These are phyloP conservation scores for Neonectria ditissima DNA, from an alignment of 2,329 filamentous ascomycete genomes.

Conservation along the genomic window DNA sequence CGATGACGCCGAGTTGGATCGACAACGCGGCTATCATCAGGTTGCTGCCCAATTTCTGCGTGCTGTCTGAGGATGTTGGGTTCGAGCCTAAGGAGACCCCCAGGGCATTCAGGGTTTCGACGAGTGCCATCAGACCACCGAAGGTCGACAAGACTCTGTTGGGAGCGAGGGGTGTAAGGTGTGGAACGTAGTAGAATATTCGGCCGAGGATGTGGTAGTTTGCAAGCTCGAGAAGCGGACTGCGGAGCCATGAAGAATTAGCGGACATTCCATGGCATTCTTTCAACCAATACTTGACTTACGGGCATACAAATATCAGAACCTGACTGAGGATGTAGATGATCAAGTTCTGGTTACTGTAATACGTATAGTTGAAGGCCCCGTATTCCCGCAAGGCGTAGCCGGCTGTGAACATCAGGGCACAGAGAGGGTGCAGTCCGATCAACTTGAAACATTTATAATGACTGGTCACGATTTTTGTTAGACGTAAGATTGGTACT, in stretches of 20 bases:
- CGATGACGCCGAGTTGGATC: slow-evolving; percentile 64
- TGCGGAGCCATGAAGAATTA: slow-evolving; percentile 30
- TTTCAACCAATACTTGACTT: slow-evolving; percentile 14
- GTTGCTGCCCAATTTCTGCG: slow-evolving; percentile 43
- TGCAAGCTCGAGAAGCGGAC: slow-evolving; percentile 66
- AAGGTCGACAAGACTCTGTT: slow-evolving; percentile 57
- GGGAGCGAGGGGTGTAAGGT: slow-evolving; percentile 63
- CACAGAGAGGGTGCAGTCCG: neutral
- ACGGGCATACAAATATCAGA: slow-evolving; percentile 46
- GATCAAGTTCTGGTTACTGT: slow-evolving; percentile 40
- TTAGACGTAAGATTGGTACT: slow-evolving; percentile 52
- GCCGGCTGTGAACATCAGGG: slow-evolving; percentile 66
- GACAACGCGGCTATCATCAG: slow-evolving; percentile 62
- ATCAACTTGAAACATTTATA: slow-evolving; percentile 2
- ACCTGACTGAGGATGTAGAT: slow-evolving; percentile 21
- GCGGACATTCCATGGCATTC: neutral
- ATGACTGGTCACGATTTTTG: slow-evolving; percentile 66
- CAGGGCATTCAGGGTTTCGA: slow-evolving; percentile 58
- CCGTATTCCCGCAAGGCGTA: slow-evolving; percentile 57
- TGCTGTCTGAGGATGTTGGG: neutral
- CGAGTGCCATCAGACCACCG: slow-evolving; percentile 55
- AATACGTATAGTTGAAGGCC: slow-evolving; percentile 41
- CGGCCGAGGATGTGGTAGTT: slow-evolving; percentile 71
- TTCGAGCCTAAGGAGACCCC: slow-evolving; percentile 34
- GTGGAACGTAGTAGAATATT: slow-evolving; percentile 66